These are phyloP conservation scores for Coleophoma eucalyptorum DNA, from an alignment of 2,329 filamentous ascomycete genomes.

Conservation along the genomic window DNA sequence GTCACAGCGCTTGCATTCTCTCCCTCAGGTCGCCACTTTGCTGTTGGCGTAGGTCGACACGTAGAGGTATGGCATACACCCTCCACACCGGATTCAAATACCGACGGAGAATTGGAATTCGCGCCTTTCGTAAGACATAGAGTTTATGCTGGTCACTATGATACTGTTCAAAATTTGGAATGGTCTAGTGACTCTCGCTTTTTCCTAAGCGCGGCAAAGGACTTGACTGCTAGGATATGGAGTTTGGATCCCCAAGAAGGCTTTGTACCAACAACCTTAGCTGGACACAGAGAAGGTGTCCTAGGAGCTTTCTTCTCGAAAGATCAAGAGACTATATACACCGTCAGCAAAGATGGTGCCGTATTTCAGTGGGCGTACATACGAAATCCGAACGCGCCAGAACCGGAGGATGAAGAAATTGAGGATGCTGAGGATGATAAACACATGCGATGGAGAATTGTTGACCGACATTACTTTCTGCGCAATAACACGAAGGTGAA, in stretches of 20 bases:
- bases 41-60: constrained; percentile 79
- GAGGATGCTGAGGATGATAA: constrained; percentile 58
- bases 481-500: constrained; percentile 83
- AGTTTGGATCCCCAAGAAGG: constrained; percentile 83
- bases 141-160: constrained; percentile 84
- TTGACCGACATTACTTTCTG: constrained; percentile 90
- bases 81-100: constrained; percentile 76
- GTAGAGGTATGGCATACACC: constrained; percentile 97
- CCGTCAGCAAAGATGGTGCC: constrained; percentile 94
- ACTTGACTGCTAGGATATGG: constrained; percentile 93
- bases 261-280: constrained; percentile 84
- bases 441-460: constrained; percentile 84
- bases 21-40: constrained; percentile 87
- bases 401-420: constrained; percentile 51
- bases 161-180: constrained; percentile 78
- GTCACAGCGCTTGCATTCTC: constrained; percentile 86
- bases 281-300: constrained; percentile 86
- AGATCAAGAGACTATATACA: constrained; percentile 93
- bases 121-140: constrained; percentile 90
- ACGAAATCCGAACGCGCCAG: constrained; percentile 49
- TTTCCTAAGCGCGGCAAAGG: constrained; percentile 87
- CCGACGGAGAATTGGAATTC: constrained; percentile 83
- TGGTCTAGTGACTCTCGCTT: constrained; percentile 98
- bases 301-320: constrained; percentile 96
- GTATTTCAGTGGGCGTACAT: constrained; percentile 91